A percentile compares a stretch with the other conserved stretches of the same genome.
These are phyloP conservation scores for Botryotinia calthae DNA, from an alignment of 2,329 filamentous ascomycete species.

Conservation along the genomic window DNA sequence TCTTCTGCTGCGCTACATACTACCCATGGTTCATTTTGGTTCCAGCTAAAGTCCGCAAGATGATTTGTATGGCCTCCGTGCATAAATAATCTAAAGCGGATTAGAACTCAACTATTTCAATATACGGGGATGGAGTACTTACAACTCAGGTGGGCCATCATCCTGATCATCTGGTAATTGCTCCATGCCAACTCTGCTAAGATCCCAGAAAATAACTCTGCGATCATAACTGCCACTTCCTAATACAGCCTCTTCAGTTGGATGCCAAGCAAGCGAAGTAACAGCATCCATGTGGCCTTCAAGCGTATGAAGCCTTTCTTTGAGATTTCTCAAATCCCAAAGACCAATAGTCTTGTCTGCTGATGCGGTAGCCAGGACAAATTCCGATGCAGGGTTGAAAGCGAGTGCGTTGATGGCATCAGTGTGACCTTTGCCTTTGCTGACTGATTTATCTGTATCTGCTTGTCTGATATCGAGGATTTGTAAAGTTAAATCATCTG, in stretches of 20 bases:
- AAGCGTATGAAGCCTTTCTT: constrained; percentile 83
- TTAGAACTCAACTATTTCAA: background rate
- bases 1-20: constrained; percentile 95
- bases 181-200: constrained; percentile 88
- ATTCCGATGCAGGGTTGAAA: constrained; percentile 91
- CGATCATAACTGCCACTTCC: constrained; percentile 92
- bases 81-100: constrained; percentile 75
- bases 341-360: constrained; percentile 93
- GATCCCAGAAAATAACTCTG: constrained; percentile 93
- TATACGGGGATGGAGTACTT: constrained; percentile 43
- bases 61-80: constrained; percentile 98
- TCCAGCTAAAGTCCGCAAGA: constrained; percentile 97
- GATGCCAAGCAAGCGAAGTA: constrained; percentile 92
- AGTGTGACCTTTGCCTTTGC: constrained; percentile 72
- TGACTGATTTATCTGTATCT: constrained; percentile 64
- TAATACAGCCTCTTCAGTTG: constrained; percentile 80
- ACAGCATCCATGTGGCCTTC: constrained; percentile 88
- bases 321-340: constrained; percentile 92
- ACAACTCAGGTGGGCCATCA: constrained; percentile 93
- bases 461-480: constrained; percentile 80
- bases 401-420: constrained; percentile 96
- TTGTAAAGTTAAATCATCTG: constrained; percentile 90
- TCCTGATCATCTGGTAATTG: constrained; percentile 93
- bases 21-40: constrained; percentile 93
- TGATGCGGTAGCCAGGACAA: constrained; percentile 86